phyloP scores from a whole-genome alignment of 2,329 filamentous ascomycete genomes.

The Ascochyta fabae region DNA sequence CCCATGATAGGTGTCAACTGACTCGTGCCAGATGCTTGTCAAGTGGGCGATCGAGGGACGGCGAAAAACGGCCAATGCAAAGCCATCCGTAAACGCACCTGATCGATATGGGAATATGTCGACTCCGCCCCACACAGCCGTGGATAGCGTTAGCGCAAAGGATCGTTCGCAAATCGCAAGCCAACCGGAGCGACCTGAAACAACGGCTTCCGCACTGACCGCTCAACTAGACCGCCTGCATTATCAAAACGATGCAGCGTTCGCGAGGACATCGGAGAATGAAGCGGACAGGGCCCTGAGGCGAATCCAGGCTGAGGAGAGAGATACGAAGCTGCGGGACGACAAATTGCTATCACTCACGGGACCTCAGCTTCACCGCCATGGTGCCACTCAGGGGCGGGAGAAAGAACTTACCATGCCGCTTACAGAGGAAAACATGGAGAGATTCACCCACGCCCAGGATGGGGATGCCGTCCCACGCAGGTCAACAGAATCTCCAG shows the following conservation, averaged over 20 bases:
- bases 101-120: conserved; percentile 33
- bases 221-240: conserved; percentile 47
- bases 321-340: conserved; percentile 60
- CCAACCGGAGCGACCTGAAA: conserved; percentile 40
- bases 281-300: conserved; percentile 55
- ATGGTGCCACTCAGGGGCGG: conserved; percentile 27
- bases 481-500: conserved; percentile 20
- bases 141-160: conserved; percentile 30
- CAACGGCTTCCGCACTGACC: conserved; percentile 43
- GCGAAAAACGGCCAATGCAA: conserved; percentile 41
- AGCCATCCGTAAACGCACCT: conserved; percentile 29
- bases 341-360: conserved; percentile 61
- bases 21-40: conserved; percentile 60
- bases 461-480: conserved; percentile 28
- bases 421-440: conserved; percentile 48
- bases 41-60: conserved; percentile 66
- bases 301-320: conserved; percentile 61
- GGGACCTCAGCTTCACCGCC: conserved; percentile 42
- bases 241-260: conserved; percentile 46
- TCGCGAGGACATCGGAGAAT: conserved; percentile 51
- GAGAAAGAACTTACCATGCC: conserved; percentile 35
- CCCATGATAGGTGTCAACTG: conserved; percentile 19
- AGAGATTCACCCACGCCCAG: conserved; percentile 41
- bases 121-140: conserved; percentile 21
- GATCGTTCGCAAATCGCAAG: conserved; percentile 40